These are phyloP conservation scores for Aegilops speltoides DNA, from an alignment of 176 grass and related monocot species.

Conservation along the genomic window DNA sequence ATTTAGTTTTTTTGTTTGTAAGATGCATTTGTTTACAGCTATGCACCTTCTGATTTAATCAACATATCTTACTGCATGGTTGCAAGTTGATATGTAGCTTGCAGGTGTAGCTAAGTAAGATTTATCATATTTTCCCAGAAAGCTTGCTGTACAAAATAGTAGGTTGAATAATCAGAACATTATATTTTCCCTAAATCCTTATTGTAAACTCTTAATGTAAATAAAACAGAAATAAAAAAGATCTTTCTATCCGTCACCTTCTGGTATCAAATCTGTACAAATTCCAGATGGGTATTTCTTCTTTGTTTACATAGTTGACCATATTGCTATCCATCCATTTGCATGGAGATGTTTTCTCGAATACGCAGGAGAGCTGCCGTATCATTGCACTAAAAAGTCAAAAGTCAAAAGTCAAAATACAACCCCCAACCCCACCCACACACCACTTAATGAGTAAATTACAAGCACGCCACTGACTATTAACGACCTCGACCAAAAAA, in stretches of 20 bases:
- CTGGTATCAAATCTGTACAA: background rate
- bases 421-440: background rate
- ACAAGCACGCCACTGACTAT: too few species aligned
- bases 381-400: background rate
- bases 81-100: constrained; percentile 21
- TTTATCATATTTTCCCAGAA: constrained; percentile 14
- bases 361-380: background rate
- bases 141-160: background rate
- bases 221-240: background rate
- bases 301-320: constrained; percentile 14
- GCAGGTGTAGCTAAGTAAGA: constrained; percentile 23
- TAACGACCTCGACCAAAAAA: too few species aligned
- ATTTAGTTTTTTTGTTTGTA: constrained; percentile 13
- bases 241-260: constrained; percentile 22
- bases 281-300: background rate
- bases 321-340: constrained; percentile 6
- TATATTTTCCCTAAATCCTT: background rate
- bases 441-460: background rate
- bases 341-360: background rate
- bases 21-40: constrained; percentile 32
- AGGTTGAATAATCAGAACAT: constrained; percentile 11
- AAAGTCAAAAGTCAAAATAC: background rate
- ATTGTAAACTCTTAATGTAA: background rate
- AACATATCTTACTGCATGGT: constrained; percentile 4
- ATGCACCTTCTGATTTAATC: constrained; percentile 13